phyloP scores from a whole-genome alignment of 108 stramenopile species.

The Nitzschia putrida region DNA sequence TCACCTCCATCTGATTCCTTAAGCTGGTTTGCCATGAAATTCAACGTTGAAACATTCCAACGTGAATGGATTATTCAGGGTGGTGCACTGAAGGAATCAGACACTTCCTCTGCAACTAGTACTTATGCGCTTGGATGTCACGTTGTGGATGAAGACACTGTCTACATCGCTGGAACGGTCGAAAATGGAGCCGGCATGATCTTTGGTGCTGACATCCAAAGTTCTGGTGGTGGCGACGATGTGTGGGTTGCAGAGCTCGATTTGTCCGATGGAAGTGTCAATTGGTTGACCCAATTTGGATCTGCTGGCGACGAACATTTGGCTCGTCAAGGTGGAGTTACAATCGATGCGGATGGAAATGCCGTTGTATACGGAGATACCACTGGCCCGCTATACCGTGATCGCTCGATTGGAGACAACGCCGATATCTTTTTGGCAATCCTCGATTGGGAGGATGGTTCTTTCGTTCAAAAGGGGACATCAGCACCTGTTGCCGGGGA shows the following conservation, averaged over 20 bases:
- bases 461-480: conserved; percentile 7
- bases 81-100: conserved; percentile 3
- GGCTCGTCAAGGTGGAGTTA: conserved; percentile 39
- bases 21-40: conserved; percentile 19
- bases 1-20: conserved; percentile 13
- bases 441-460: conserved; percentile 30
- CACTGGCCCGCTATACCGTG: conserved; percentile 35
- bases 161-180: conserved; percentile 35
- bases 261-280: conserved; percentile 29
- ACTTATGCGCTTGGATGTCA: conserved; percentile 4
- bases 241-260: conserved; percentile 43
- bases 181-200: conserved; percentile 19
- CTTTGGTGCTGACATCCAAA: neutral
- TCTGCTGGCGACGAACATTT: conserved; percentile 42
- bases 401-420: conserved; percentile 1
- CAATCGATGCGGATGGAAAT: conserved; percentile 42
- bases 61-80: conserved; percentile 22
- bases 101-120: neutral
- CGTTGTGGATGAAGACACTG: neutral
- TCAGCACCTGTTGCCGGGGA: conserved; percentile 3
- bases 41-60: neutral
- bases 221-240: conserved; percentile 31
- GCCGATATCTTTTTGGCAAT: conserved; percentile 28
- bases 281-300: conserved; percentile 49
- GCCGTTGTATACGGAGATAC: conserved; percentile 53